Base-by-base conservation (phyloP, 2,329 filamentous ascomycete species). In the Aspergillus sp. region DNA sequence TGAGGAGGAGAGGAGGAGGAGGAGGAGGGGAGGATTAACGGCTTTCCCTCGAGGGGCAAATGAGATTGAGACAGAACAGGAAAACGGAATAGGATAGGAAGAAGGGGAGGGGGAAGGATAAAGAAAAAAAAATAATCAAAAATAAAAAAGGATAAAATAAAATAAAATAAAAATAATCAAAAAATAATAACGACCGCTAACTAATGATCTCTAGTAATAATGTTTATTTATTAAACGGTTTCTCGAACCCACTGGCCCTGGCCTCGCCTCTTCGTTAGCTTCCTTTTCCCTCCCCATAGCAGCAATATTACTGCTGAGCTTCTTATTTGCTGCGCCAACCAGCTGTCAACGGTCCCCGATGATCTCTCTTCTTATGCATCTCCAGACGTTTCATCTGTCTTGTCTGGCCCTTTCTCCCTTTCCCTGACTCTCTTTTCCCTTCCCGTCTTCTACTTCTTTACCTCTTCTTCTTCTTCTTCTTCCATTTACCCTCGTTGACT, bases 321-420 rank as follows among this genome's bases (percentile, higher is more conserved):
- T 63, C 62, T 66, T 51, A 66, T 63, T 68, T 66, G 65, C 62
- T 64, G 57, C 61, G 55, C 60, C 41, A 44, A 67, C 64, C 63
- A 67, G 62, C 67, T 69, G 67, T 69, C 66, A 69, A 54, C 63
- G 23, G 27, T 41, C 53, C 60, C 63, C 52, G 67, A 64, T 68
- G 67, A 69, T 69, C 67, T 64, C 59, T 62, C 62, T 64, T 60
- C 56, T 62, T 61, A 63, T 67, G 64, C 64, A 66, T 67, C 60
- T 58, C 57, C 58, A 63, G 56, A 47, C 55, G 67, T 68, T 68
- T 68, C 67, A 67, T 66, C 62, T 66, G 54, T 62, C 51, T 61
- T 36, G 44, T 54, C 55, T 61, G 53, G 42, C 54, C 54, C 52
- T 56, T 58, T 61, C 36, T 48, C 58, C 52, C 23, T 61, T 42